Conservation (phyloP, 2,329 filamentous ascomycete genomes). For the Colletotrichum chlorophyti region DNA sequence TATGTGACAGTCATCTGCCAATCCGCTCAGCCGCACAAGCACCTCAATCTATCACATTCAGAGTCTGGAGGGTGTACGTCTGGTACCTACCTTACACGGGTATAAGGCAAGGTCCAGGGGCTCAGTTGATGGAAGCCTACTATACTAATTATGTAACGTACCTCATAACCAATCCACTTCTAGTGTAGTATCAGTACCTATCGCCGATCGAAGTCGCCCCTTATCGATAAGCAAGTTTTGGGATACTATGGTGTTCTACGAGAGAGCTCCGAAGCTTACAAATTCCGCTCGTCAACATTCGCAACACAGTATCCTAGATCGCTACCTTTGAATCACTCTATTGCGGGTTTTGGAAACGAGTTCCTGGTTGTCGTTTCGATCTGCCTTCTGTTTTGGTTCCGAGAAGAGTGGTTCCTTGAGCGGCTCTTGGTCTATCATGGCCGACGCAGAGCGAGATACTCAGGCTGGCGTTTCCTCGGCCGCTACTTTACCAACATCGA, state of each 20-base stretch:
- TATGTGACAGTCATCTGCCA: too few relatives aligned
- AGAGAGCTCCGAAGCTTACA: background rate
- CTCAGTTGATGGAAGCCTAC: too few relatives aligned
- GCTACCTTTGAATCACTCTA: background rate
- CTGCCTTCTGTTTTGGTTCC: background rate
- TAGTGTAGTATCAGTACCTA: too few relatives aligned
- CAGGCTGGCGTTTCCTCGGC: background rate
- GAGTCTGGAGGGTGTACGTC: too few relatives aligned
- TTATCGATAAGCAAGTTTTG: conserved; percentile 9
- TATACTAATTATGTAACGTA: too few relatives aligned
- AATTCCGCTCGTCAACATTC: background rate
- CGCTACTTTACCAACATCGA: background rate
- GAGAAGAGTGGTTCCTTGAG: conserved; percentile 66
- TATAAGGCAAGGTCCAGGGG: too few relatives aligned
- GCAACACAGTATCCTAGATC: background rate
- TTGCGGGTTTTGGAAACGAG: too few relatives aligned
- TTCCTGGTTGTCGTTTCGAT: background rate
- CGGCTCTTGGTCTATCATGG: conserved; percentile 1
- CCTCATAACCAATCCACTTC: too few relatives aligned
- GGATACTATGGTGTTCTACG: conserved; percentile 1
- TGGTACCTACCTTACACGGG: too few relatives aligned
- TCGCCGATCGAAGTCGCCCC: too few relatives aligned
- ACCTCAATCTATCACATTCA: too few relatives aligned
- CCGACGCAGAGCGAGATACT: conserved; percentile 5
- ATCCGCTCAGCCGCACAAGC: too few relatives aligned